Evolutionary conservation across 495 filamentous ascomycete species (phyloP).

Genomic region (Annulohypoxylon maeteangense): DNA sequence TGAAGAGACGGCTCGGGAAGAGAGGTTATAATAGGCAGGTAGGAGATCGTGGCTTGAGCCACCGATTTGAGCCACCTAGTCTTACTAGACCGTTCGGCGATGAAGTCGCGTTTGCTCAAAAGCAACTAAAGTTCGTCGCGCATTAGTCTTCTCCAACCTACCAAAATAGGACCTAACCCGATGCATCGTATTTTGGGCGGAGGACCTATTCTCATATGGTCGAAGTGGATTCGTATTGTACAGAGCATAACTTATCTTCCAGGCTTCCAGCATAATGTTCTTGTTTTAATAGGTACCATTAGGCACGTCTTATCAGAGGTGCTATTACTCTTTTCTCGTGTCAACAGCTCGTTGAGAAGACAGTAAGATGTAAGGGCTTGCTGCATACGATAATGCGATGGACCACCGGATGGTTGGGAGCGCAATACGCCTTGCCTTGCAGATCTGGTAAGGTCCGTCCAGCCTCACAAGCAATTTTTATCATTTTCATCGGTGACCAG

Average conservation of each 20-base stretch:
- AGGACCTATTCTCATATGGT: background rate
- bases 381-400: background rate
- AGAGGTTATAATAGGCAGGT: slow-evolving; percentile 11
- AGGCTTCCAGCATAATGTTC: background rate
- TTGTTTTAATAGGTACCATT: slow-evolving; percentile 5
- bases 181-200: slow-evolving; percentile 8
- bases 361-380: background rate
- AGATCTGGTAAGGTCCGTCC: slow-evolving; percentile 17
- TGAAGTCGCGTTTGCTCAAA: slow-evolving; percentile 11
- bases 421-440: slow-evolving; percentile 8
- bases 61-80: background rate
- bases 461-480: slow-evolving; percentile 3
- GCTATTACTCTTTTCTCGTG: background rate
- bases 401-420: background rate
- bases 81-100: slow-evolving; percentile 1
- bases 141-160: slow-evolving; percentile 27
- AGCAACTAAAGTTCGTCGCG: slow-evolving; percentile 4
- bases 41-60: background rate
- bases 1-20: background rate
- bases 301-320: background rate
- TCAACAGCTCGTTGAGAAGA: background rate
- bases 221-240: background rate
- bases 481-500: background rate
- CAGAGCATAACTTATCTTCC: background rate
- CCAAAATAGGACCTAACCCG: slow-evolving; percentile 27